Conservation (phyloP, 805 yeast species). For the Myxozyma lipomycoides region DNA sequence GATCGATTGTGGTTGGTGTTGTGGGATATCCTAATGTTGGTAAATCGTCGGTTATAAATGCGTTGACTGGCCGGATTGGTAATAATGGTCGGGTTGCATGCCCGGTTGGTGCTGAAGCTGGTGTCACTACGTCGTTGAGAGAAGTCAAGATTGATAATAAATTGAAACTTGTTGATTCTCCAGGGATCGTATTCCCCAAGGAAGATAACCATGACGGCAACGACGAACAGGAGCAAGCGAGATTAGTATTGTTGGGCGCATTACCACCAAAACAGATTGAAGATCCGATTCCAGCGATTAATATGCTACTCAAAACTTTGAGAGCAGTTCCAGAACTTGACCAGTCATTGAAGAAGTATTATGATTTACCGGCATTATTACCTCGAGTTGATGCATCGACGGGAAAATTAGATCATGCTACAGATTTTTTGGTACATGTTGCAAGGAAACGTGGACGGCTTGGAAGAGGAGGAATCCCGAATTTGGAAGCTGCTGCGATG, state of each 20-base stretch:
- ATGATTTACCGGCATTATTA: conserved; percentile 77
- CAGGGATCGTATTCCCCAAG: conserved; percentile 92
- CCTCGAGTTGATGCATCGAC: conserved; percentile 37
- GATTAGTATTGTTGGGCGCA: conserved; percentile 81
- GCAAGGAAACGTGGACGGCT: conserved; percentile 91
- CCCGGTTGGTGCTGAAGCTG: conserved; percentile 97
- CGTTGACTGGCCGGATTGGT: conserved; percentile 71
- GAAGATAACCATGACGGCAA: conserved; percentile 31
- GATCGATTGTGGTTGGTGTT: conserved; percentile 90
- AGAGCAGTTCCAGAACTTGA: conserved; percentile 63
- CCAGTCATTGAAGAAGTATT: conserved; percentile 65
- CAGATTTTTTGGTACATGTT: conserved; percentile 83
- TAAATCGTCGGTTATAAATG: conserved; percentile 80
- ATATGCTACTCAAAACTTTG: conserved; percentile 69
- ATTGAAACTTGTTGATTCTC: conserved; percentile 85
- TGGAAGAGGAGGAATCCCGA: conserved; percentile 90
- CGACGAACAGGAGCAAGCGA: conserved; percentile 65
- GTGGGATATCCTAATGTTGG: conserved; percentile 98
- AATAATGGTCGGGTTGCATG: conserved; percentile 49
- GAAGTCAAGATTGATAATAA: conserved; percentile 90
- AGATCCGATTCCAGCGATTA: conserved; percentile 82
- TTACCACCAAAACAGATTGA: conserved; percentile 78
- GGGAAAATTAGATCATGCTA: conserved; percentile 72
- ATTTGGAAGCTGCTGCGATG: conserved; percentile 77
- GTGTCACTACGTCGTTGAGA: conserved; percentile 88